A percentile compares a stretch with the other conserved stretches of the same genome.
Evolutionary conservation across 2,329 filamentous ascomycete genomes (phyloP).

Genomic region (Penicillium sclerotiorum): DNA sequence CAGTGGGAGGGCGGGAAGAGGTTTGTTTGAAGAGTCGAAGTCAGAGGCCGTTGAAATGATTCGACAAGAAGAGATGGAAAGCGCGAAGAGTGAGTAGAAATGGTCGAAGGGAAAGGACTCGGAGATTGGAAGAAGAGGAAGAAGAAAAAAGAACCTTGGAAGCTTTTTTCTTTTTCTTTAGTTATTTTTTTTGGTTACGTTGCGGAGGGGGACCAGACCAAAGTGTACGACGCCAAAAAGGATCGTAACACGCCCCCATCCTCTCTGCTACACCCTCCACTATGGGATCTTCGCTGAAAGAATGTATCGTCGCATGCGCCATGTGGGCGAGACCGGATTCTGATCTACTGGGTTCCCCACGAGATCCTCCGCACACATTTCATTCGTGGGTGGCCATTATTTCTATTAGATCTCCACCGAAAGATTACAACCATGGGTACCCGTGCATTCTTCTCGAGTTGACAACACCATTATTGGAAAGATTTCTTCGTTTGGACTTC

Average conservation of each 20-base stretch:
- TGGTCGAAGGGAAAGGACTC: constrained; percentile 11
- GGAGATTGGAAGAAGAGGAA: too few relatives aligned
- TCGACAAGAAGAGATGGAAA: constrained; percentile 2
- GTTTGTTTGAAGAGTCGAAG: too few relatives aligned
- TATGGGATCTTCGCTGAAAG: constrained; percentile 11
- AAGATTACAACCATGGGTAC: neutral
- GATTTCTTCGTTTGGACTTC: too few relatives aligned
- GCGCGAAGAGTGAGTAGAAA: constrained; percentile 2
- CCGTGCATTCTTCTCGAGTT: too few relatives aligned
- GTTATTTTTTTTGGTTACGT: constrained; percentile 37
- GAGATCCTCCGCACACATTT: constrained; percentile 3
- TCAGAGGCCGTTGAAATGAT: neutral
- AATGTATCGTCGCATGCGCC: constrained; percentile 23
- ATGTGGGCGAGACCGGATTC: constrained; percentile 8
- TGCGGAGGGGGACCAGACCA: constrained; percentile 2
- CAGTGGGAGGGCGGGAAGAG: constrained; percentile 19
- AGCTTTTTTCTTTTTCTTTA: constrained; percentile 4
- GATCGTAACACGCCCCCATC: constrained; percentile 15
- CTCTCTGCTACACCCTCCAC: constrained; percentile 9
- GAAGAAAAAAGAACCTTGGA: neutral
- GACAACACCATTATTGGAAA: too few relatives aligned
- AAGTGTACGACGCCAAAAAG: constrained; percentile 26
- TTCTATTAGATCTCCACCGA: neutral
- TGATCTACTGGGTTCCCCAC: constrained; percentile 3
- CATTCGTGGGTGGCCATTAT: constrained; percentile 7